Conservation (phyloP, 345 rosid genomes). For the Garcia nutans region DNA sequence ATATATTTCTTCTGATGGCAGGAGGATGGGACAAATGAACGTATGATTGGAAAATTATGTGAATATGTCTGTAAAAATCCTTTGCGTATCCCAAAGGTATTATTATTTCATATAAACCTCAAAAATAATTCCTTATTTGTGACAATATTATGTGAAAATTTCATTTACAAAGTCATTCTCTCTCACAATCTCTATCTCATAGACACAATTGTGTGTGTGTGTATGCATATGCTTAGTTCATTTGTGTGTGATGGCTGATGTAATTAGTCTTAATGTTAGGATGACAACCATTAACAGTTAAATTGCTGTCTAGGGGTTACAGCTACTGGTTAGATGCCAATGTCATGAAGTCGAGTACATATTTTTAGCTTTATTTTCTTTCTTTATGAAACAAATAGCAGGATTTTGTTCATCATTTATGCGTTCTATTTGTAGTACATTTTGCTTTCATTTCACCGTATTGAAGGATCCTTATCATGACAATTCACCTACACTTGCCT, state of each 20-base stretch:
- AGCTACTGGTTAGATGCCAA: not conserved
- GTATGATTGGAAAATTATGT: conserved; percentile 89
- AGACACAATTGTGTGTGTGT: not conserved
- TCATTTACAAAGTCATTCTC: not conserved
- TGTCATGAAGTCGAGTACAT: not conserved
- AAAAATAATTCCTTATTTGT: conserved; percentile 3
- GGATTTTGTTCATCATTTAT: conserved; percentile 2
- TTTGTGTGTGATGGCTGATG: not conserved
- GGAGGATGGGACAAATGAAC: conserved; percentile 90
- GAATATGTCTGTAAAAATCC: conserved; percentile 93
- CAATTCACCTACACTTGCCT: not conserved
- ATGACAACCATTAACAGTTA: not conserved
- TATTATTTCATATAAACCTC: conserved; percentile 15
- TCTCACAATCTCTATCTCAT: not conserved
- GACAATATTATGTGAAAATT: conserved; percentile 1
- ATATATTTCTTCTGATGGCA: conserved; percentile 32
- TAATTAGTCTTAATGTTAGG: not conserved
- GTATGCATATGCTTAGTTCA: not conserved
- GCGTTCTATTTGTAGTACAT: not conserved
- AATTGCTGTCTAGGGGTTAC: not conserved
- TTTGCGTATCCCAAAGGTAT: conserved; percentile 92
- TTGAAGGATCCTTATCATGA: not conserved
- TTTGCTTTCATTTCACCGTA: not conserved
- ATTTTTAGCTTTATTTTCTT: not conserved
- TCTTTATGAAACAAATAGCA: not conserved